These are phyloP conservation scores for Volvariella volvacea DNA, from an alignment of 1,284 basidiomycete genomes.

Conservation along the genomic window DNA sequence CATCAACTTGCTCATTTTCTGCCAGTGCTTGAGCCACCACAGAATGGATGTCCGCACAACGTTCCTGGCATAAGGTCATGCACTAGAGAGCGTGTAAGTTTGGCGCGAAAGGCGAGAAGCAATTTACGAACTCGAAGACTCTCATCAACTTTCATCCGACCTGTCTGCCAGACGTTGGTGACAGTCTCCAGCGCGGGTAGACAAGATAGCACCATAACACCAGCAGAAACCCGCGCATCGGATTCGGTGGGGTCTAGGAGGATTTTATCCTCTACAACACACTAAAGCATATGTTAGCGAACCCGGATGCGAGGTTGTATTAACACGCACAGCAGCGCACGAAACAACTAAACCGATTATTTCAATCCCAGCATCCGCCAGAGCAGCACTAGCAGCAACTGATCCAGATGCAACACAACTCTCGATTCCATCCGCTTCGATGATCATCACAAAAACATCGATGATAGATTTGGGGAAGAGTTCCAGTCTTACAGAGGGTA, in stretches of 20 bases:
- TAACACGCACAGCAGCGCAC: constrained; percentile 57
- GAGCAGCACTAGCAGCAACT: constrained; percentile 84
- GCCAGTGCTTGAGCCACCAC: constrained; percentile 66
- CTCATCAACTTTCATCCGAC: constrained; percentile 46
- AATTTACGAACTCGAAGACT: constrained; percentile 43
- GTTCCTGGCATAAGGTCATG: constrained; percentile 58
- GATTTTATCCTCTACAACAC: constrained; percentile 43
- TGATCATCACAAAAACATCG: constrained; percentile 86
- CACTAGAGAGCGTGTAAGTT: constrained; percentile 34
- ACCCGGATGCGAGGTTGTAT: neutral
- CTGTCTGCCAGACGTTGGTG: constrained; percentile 78
- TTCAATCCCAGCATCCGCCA: constrained; percentile 86
- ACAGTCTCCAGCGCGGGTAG: constrained; percentile 89
- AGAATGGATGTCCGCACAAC: constrained; percentile 68
- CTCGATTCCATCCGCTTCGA: constrained; percentile 87
- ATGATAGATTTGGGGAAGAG: constrained; percentile 91
- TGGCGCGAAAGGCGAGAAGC: neutral
- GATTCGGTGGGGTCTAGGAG: constrained; percentile 77
- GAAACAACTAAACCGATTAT: constrained; percentile 80
- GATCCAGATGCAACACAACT: constrained; percentile 79
- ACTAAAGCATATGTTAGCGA: too few relatives aligned
- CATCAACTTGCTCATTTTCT: constrained; percentile 20
- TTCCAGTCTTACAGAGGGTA: constrained; percentile 83
- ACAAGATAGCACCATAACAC: constrained; percentile 68
- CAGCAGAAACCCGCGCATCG: constrained; percentile 52